Evolutionary conservation across 2,329 filamentous ascomycete genomes (phyloP).

Genomic region (Cucurbitaria berberidis): DNA sequence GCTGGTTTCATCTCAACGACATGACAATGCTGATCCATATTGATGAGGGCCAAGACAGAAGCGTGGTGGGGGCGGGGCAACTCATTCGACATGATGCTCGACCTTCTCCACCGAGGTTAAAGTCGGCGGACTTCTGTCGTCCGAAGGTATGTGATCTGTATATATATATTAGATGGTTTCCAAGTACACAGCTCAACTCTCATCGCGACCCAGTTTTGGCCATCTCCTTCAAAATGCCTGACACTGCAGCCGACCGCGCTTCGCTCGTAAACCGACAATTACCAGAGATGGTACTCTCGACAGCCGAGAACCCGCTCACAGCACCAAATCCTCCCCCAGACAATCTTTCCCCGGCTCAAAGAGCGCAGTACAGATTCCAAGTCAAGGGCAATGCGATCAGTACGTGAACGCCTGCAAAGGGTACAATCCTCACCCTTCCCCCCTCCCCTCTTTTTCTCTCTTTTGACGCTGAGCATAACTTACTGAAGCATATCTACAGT

Average conservation of each 20-base stretch:
- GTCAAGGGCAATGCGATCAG: constrained; percentile 61
- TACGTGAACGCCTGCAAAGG: constrained; percentile 43
- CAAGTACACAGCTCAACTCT: neutral
- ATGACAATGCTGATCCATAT: too few relatives aligned
- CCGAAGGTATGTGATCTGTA: constrained; percentile 14
- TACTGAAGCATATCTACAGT: constrained; percentile 47
- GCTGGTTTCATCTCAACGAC: too few relatives aligned
- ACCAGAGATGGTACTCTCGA: constrained; percentile 58
- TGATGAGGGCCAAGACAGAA: neutral
- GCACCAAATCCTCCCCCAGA: constrained; percentile 53
- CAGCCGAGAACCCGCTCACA: constrained; percentile 52
- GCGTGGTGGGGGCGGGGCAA: neutral
- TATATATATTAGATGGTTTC: too few relatives aligned
- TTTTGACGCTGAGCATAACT: neutral
- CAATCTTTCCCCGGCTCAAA: constrained; percentile 49
- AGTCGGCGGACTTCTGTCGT: constrained; percentile 18
- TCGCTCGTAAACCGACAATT: constrained; percentile 53
- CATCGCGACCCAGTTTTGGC: neutral
- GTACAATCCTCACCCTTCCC: constrained; percentile 10
- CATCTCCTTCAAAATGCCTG: constrained; percentile 35
- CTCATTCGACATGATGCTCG: constrained; percentile 1
- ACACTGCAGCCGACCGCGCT: constrained; percentile 49
- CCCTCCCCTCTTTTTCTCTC: neutral
- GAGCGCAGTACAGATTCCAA: constrained; percentile 57
- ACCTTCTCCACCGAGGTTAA: neutral